phyloP scores from a whole-genome alignment of 2,329 filamentous ascomycete genomes.

The Tympanopsis confertula region DNA sequence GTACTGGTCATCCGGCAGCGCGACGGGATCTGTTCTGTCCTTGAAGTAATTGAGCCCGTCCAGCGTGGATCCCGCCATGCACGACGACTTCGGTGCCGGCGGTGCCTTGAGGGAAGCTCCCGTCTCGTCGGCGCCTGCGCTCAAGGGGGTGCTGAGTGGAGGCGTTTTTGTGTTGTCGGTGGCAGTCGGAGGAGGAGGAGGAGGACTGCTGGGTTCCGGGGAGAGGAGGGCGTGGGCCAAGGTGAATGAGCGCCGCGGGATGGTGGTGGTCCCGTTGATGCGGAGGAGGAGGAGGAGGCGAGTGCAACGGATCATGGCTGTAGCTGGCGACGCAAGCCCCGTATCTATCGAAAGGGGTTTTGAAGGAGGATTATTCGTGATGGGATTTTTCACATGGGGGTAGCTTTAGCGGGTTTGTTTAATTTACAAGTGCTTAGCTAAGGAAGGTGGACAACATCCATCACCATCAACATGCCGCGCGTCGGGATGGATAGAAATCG shows the following conservation, averaged over 20 bases:
- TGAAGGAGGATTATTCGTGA: too few relatives aligned
- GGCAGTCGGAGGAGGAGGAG: slow-evolving; percentile 13
- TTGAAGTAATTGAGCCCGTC: slow-evolving; percentile 71
- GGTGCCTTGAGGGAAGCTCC: slow-evolving; percentile 12
- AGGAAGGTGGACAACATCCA: too few relatives aligned
- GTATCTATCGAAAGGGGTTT: too few relatives aligned
- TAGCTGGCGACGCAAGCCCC: too few relatives aligned
- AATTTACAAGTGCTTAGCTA: too few relatives aligned
- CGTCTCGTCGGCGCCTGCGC: slow-evolving; percentile 10
- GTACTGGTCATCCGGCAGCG: slow-evolving; percentile 64
- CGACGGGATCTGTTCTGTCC: slow-evolving; percentile 60
- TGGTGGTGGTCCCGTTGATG: slow-evolving; percentile 7
- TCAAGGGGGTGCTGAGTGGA: slow-evolving; percentile 6
- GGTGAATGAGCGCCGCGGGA: slow-evolving; percentile 3
- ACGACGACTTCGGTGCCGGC: slow-evolving; percentile 28
- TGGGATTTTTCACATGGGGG: too few relatives aligned
- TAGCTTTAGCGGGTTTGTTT: too few relatives aligned
- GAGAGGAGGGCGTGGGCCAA: slow-evolving; percentile 2
- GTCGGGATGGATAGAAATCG: too few relatives aligned
- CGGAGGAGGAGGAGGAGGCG: too few relatives aligned
- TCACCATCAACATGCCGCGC: too few relatives aligned
- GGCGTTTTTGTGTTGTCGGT: slow-evolving; percentile 10
- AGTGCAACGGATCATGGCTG: slow-evolving; percentile 20
- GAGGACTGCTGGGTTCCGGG: slow-evolving; percentile 6
- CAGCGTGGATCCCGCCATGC: slow-evolving; percentile 57